Conservation (phyloP, 1,284 basidiomycete species). For the Tylopilus sp. region DNA sequence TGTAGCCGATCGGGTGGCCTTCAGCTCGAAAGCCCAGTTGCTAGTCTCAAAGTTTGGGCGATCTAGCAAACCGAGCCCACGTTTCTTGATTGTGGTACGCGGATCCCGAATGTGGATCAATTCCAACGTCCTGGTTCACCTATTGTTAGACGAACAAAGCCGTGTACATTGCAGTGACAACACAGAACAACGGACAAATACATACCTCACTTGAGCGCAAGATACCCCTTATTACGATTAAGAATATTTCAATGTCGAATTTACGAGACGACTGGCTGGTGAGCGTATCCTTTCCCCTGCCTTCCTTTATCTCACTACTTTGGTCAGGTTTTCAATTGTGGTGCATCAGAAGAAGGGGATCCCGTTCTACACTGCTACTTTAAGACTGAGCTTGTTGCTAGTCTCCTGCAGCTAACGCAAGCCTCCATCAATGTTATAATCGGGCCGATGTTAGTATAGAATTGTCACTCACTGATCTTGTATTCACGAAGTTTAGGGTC, state of each 20-base stretch:
- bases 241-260: conserved; percentile 79
- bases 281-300: conserved; percentile 23
- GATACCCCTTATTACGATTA: conserved; percentile 84
- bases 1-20: conserved; percentile 70
- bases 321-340: conserved; percentile 61
- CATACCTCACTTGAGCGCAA: conserved; percentile 77
- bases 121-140: conserved; percentile 3
- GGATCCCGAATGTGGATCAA: conserved; percentile 15
- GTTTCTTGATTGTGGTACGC: conserved; percentile 85
- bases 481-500: conserved; percentile 47
- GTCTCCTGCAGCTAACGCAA: conserved; percentile 77
- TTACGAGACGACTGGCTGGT: conserved; percentile 95
- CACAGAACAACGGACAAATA: conserved; percentile 59
- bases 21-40: conserved; percentile 82
- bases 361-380: conserved; percentile 88
- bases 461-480: conserved; percentile 1
- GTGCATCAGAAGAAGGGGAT: conserved; percentile 87
- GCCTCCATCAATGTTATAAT: conserved; percentile 74
- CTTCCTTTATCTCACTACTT: background rate
- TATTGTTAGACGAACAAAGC: conserved; percentile 79
- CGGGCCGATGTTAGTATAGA: conserved; percentile 60
- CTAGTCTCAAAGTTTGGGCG: conserved; percentile 84
- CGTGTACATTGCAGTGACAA: conserved; percentile 76
- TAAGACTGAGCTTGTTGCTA: conserved; percentile 92
- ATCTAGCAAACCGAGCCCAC: conserved; percentile 88